Evolutionary conservation across 75 land plant species (phyloP).

Genomic region (Cunninghamia lanceolata): DNA sequence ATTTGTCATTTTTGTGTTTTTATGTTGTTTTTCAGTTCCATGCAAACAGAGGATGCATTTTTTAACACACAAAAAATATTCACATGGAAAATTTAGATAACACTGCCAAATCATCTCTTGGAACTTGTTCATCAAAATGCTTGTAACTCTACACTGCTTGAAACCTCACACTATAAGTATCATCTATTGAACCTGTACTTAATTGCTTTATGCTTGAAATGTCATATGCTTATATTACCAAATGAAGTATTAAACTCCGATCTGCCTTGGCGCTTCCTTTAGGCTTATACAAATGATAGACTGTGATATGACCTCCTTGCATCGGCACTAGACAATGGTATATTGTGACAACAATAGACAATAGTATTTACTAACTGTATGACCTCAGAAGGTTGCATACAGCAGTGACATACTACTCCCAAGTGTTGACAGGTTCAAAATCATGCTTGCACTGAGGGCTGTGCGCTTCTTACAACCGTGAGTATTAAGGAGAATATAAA

Average conservation of each 20-base stretch:
- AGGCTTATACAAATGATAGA: neutral
- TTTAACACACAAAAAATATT: neutral
- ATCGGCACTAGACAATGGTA: no score
- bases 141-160: neutral
- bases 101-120: neutral
- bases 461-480: no score
- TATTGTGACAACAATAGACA: no score
- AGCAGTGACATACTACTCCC: no score
- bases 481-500: no score
- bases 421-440: no score
- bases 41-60: neutral
- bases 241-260: neutral
- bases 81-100: neutral
- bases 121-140: neutral
- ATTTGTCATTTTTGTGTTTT: neutral
- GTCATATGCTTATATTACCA: neutral
- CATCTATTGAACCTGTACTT: neutral
- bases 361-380: no score
- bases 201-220: neutral
- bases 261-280: neutral
- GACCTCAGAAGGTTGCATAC: no score
- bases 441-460: no score
- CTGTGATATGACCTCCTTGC: no score
- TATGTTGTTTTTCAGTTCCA: neutral
- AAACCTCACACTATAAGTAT: neutral